Base-by-base conservation (phyloP, 495 filamentous ascomycete genomes). In the Ramalina intermedia region DNA sequence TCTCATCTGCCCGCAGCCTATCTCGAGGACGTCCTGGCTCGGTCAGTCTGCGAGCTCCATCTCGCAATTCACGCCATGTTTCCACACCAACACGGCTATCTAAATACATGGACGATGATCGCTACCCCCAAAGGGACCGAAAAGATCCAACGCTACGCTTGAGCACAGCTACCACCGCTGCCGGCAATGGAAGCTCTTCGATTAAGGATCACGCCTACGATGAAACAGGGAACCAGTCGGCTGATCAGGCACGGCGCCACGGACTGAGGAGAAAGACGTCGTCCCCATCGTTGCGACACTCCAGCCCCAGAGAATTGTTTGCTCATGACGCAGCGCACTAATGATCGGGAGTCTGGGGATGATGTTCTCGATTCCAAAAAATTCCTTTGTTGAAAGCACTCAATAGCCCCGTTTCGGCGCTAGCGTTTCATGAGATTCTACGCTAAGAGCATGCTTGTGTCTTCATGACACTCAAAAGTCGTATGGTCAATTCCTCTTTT, bases 11-110 rank as follows among this genome's bases (percentile, higher is more conserved):
- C 5, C 41, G 49, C 40, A 46, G 41, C 38, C 41, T 45, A 12
- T 51, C 49, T 8, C 41, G 49, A 36, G 49, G 49, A 23, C 49
- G 49, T 20, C 41, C 49, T 2, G 18, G 16, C 6, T 45, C 41
- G n/a, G 27, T 40, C 14, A 45, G 29, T 16, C 11, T 35, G 17
- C 24, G 29, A 35, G 29, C 29, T 13, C 29, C 29, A 33, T 33
- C 29, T 33, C 24, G 14, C 17, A 8, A 17, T 17, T n/a, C 8
- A 21, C 41, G 49, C 14, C 35, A 46, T 24, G 24, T 46, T 17
- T 51, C 49, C 4, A 39, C 49, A 12, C 49, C 49, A 4, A 51
- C 26, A 37, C 46, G 26, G 17, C 27, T 37, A 14, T 51, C 49
- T 26, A 37, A 46, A 27, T 36, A 46, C 6, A 14, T 51, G 14